A percentile compares a stretch with the other conserved stretches of the same genome.
These are phyloP conservation scores for Talaromyces wortmannii DNA, from an alignment of 495 filamentous ascomycete genomes.

Conservation along the genomic window DNA sequence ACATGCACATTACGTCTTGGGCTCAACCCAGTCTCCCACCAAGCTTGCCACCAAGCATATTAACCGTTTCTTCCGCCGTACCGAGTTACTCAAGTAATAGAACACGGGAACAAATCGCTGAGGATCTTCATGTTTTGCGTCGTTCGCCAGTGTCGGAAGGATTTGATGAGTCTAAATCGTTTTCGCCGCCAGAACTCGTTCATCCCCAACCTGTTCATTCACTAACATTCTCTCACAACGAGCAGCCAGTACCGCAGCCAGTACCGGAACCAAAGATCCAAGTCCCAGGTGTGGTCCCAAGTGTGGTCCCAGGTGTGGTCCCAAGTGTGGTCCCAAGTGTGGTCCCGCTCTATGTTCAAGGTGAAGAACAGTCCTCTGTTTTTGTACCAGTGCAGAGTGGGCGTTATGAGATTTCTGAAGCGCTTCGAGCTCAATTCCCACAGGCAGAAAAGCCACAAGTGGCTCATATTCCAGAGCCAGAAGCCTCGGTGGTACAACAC, in stretches of 20 bases:
- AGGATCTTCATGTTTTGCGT: constrained; percentile 2
- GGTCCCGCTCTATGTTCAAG: constrained; percentile 39
- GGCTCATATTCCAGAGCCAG: not conserved
- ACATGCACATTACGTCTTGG: not conserved
- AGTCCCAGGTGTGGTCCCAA: constrained; percentile 10
- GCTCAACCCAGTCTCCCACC: not conserved
- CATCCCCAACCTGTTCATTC: not conserved
- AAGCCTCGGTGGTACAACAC: not conserved
- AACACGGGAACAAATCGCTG: not conserved
- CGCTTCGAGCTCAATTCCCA: constrained; percentile 1
- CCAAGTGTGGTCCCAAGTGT: constrained; percentile 14
- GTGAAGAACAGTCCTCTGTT: constrained; percentile 33
- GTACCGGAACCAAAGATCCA: not conserved
- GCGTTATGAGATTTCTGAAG: constrained; percentile 3
- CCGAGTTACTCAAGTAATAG: not conserved
- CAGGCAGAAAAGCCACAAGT: constrained; percentile 6
- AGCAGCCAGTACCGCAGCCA: not conserved
- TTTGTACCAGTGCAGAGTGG: constrained; percentile 17
- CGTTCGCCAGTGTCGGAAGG: constrained; percentile 1
- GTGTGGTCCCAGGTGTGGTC: constrained; percentile 34
- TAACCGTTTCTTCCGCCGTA: not conserved
- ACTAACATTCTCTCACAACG: not conserved
- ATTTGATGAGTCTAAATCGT: not conserved
- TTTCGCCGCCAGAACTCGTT: not conserved
- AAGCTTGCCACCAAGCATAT: not conserved